phyloP scores from a whole-genome alignment of 1,284 basidiomycete genomes.

The Ceratobasidium sp. region DNA sequence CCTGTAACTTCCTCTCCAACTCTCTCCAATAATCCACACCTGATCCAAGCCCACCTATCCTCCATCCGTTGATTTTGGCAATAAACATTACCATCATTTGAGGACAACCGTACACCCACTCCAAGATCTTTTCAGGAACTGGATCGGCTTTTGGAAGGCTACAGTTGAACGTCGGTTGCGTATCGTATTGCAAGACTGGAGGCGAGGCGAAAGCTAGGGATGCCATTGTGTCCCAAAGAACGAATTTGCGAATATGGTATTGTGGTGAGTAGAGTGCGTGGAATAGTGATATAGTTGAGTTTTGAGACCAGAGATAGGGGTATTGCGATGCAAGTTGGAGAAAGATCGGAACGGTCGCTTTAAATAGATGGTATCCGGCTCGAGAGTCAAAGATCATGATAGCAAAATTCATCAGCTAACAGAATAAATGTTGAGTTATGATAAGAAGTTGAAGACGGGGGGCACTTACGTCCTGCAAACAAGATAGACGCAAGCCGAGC shows the following conservation, averaged over 20 bases:
- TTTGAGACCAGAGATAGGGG: not conserved
- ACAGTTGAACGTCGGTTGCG: too few relatives aligned
- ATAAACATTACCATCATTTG: not conserved
- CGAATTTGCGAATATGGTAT: not conserved
- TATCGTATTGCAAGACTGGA: conserved; percentile 15
- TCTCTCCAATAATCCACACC: not conserved
- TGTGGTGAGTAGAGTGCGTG: not conserved
- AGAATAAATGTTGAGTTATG: not conserved
- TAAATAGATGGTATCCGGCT: conserved; percentile 8
- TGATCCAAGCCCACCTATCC: not conserved
- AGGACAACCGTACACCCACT: not conserved
- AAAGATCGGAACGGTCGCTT: not conserved
- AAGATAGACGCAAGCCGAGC: not conserved
- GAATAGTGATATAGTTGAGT: conserved; percentile 4
- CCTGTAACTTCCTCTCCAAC: not conserved
- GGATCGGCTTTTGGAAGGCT: not conserved
- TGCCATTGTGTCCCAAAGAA: not conserved
- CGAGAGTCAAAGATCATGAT: not conserved
- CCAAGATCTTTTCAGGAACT: not conserved
- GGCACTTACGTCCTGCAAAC: conserved; percentile 9
- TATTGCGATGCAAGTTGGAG: not conserved
- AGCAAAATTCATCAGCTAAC: not conserved
- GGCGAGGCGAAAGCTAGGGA: not conserved
- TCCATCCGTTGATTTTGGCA: not conserved
- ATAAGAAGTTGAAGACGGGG: not conserved